Conservation (phyloP, 345 rosid genomes). For the Pistacia atlantica region DNA sequence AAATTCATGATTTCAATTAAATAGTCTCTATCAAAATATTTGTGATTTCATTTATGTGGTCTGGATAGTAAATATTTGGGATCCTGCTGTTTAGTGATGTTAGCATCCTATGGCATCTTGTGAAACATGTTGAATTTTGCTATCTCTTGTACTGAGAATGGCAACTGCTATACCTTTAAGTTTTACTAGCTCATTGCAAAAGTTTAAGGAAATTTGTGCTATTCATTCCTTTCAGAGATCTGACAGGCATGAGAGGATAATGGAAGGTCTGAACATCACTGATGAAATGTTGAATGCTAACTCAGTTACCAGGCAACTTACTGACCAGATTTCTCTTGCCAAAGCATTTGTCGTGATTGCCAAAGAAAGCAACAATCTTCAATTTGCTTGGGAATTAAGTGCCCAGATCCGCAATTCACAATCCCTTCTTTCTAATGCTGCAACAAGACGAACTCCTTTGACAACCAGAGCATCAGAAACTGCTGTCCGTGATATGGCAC, state of each 20-base stretch:
- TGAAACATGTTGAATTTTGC: conserved; percentile 9
- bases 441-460: conserved; percentile 71
- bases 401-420: conserved; percentile 93
- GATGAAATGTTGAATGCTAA: conserved; percentile 79
- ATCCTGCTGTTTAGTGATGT: background rate
- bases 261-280: conserved; percentile 73
- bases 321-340: conserved; percentile 89
- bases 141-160: background rate
- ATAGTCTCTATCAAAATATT: too few species aligned
- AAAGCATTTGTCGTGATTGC: conserved; percentile 90
- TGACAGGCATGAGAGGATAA: conserved; percentile 49
- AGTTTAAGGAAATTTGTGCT: background rate
- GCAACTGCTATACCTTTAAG: background rate
- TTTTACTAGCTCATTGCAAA: background rate
- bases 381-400: conserved; percentile 95
- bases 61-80: background rate
- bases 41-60: background rate
- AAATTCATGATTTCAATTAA: too few species aligned
- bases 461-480: conserved; percentile 70
- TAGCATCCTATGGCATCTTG: background rate
- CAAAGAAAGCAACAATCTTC: conserved; percentile 89
- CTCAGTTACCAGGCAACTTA: conserved; percentile 82
- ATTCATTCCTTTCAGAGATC: conserved; percentile 42
- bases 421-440: conserved; percentile 73
- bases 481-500: conserved; percentile 82